phyloP scores from a whole-genome alignment of 176 grass and related monocot species.

The Oryza meyeriana region DNA sequence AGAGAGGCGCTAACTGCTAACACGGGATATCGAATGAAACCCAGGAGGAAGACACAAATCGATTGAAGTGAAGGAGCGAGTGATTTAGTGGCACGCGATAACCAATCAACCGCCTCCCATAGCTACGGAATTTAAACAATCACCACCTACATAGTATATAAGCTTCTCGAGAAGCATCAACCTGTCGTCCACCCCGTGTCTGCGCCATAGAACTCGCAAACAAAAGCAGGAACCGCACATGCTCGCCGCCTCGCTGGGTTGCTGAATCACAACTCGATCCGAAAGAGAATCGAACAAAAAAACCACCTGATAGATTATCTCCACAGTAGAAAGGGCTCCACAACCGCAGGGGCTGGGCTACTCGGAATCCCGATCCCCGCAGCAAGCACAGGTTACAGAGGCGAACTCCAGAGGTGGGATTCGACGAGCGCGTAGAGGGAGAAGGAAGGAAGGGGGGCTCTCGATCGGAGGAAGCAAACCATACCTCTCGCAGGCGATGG shows the following conservation, averaged over 20 bases:
- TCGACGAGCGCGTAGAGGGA: not conserved
- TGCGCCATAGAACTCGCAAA: not conserved
- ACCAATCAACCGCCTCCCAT: too few species aligned
- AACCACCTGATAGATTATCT: too few species aligned
- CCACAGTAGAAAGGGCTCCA: too few species aligned
- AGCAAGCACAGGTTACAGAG: too few species aligned
- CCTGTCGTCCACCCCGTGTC: not conserved
- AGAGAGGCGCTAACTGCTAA: not conserved
- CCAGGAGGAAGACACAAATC: too few species aligned
- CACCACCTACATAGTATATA: too few species aligned
- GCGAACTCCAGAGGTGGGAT: not conserved
- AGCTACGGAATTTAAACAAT: too few species aligned
- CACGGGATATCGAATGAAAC: not conserved
- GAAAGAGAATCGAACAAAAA: not conserved
- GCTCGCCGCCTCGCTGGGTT: not conserved
- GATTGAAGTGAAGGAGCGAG: not conserved
- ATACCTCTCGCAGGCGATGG: not conserved
- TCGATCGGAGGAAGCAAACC: slow-evolving; percentile 1
- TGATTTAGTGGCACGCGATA: too few species aligned
- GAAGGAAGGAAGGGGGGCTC: not conserved
- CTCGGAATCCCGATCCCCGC: not conserved
- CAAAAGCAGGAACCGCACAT: not conserved
- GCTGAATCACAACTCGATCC: not conserved
- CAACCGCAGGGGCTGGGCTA: too few species aligned
- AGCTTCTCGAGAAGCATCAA: not conserved